Percentiles rank a stretch among this genome's conserved stretches.
phyloP scores from a whole-genome alignment of 2,329 filamentous ascomycete genomes.

The Hymenoscyphus fructigenus region DNA sequence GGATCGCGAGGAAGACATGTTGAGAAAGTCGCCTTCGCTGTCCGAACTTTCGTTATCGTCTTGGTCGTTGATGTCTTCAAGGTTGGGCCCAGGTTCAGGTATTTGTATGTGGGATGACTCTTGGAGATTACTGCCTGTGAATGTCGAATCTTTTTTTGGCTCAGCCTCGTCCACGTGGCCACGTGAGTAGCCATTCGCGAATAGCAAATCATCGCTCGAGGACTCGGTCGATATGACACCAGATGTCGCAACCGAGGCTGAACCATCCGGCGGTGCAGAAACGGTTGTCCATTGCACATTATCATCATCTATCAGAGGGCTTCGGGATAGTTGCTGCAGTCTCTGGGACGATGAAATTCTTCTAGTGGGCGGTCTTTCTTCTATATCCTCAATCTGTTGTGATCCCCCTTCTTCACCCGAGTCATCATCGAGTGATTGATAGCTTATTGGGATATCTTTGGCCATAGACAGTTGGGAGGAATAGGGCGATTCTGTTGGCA shows the following conservation, averaged over 20 bases:
- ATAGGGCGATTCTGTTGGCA: conserved; percentile 56
- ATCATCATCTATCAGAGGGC: conserved; percentile 47
- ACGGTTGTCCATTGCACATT: conserved; percentile 37
- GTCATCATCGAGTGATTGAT: conserved; percentile 21
- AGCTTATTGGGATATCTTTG: conserved; percentile 18
- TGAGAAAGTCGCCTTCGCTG: not conserved
- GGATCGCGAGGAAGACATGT: not conserved
- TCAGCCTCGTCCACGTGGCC: conserved; percentile 2
- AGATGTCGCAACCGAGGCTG: conserved; percentile 30
- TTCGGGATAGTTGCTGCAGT: conserved; percentile 51
- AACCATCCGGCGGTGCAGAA: conserved; percentile 35
- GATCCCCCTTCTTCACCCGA: conserved; percentile 38
- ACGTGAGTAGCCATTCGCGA: conserved; percentile 16
- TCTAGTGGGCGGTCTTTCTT: conserved; percentile 43
- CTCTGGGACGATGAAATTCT: conserved; percentile 57
- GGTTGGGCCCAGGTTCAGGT: not conserved
- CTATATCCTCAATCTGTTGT: conserved; percentile 36
- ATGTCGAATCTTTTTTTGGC: conserved; percentile 3
- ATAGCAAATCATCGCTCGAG: conserved; percentile 21
- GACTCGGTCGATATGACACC: conserved; percentile 16
- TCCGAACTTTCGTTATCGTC: not conserved
- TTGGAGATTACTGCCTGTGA: not conserved
- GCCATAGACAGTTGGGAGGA: conserved; percentile 13
- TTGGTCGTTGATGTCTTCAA: not conserved
- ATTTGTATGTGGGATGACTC: not conserved